phyloP scores from a whole-genome alignment of 805 yeast genomes.

The Hanseniaspora pseudoguilliermondii region DNA sequence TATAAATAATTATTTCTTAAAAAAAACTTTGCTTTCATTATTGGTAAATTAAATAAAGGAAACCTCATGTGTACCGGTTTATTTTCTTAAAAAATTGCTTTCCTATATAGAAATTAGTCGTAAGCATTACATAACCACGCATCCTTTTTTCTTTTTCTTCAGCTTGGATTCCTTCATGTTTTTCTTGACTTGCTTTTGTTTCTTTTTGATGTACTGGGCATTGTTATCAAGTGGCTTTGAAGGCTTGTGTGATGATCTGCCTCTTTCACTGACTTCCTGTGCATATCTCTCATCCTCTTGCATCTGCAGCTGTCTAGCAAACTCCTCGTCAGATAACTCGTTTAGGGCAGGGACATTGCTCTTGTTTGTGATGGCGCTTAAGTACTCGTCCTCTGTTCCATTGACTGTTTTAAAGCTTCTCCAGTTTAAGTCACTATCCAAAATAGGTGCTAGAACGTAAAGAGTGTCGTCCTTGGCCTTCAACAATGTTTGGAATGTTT shows the following conservation, averaged over 20 bases:
- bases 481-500: constrained; percentile 67
- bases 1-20: too few relatives aligned
- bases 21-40: neutral
- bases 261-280: constrained; percentile 32
- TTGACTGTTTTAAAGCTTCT: constrained; percentile 53
- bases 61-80: too few relatives aligned
- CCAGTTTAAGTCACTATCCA: constrained; percentile 68
- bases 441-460: constrained; percentile 59
- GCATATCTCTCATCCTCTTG: constrained; percentile 36
- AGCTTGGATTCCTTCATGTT: constrained; percentile 1
- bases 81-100: neutral
- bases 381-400: constrained; percentile 60
- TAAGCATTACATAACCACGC: constrained; percentile 3
- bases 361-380: constrained; percentile 19
- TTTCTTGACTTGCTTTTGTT: constrained; percentile 13
- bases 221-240: neutral
- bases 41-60: neutral
- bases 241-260: neutral
- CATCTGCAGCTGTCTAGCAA: constrained; percentile 38
- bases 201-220: constrained; percentile 5
- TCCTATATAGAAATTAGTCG: neutral
- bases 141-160: neutral
- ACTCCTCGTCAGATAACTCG: constrained; percentile 29
- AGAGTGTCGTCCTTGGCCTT: constrained; percentile 37
- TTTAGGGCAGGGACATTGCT: neutral